Base-by-base conservation (phyloP, 2,329 filamentous ascomycete species). In the Aaosphaeria arxii region DNA sequence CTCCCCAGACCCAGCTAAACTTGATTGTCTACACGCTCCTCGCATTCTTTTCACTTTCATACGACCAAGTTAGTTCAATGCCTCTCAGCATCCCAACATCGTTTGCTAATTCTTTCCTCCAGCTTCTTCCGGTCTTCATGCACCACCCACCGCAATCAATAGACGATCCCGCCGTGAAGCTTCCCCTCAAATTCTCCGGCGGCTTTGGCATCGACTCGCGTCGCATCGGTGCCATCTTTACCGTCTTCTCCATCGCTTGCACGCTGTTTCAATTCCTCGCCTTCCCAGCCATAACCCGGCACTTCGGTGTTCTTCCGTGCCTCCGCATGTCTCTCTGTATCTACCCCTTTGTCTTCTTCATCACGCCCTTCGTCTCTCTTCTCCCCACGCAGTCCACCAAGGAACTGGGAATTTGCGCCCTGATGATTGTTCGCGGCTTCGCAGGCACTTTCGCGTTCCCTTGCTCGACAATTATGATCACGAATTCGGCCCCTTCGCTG, bases 391-490 rank as follows among this genome's bases (percentile, higher is more conserved):
- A 69, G 7, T 58, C 61, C 1, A 55, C 70, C 1, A 87, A 88
- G 45, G 80, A 87, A 58, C 69, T 74, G 1, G 79, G 66, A 5
- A 75, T 95, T 43, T 77, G 91, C 47, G 49, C 71, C 0, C 73
- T 95, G 35, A 84, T 96, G 76, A 70, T 89, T 39, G 57, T 85
- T 60, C 95, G 95, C 67, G 86, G 87, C 7, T 79, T 88, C 46
- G 82, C 81, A 36, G 84, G 85, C 50, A 94, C 95, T 54, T 86
- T 96, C 61, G 87, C 87, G 1, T 96, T 96, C 66, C 92, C 94
- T 0, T 94, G 89, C 61, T 86, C 82, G 29, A 95, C 89, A 5
- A 96, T 97, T 58, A 77, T 97, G 42, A 80, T 97, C 35, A 96
- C 91, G 30, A 96, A 96, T 71, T 89, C 86, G 7, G 90, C 90